Evolutionary conservation across 169 alveolate species (phyloP).

Genomic region (Plasmodium inui): DNA sequence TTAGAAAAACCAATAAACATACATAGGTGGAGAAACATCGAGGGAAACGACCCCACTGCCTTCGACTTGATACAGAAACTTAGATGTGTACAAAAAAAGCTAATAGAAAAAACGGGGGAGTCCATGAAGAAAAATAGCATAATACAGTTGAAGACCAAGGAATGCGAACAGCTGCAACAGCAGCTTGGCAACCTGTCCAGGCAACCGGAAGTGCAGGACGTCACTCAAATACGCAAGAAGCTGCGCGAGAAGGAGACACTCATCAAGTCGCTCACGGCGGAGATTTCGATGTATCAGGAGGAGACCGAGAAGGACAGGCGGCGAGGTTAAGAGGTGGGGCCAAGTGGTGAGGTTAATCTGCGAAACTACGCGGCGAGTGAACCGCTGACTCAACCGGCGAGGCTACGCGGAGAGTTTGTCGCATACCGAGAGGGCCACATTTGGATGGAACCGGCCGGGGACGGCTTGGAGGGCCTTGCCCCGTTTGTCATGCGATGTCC

Average conservation of each 20-base stretch:
- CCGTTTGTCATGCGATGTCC: neutral
- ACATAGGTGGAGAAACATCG: conserved; percentile 79
- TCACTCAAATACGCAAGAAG: conserved; percentile 30
- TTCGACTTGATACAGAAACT: conserved; percentile 66
- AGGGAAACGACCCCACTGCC: conserved; percentile 72
- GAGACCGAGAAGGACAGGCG: neutral
- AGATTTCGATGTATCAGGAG: conserved; percentile 74
- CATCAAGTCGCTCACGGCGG: conserved; percentile 60
- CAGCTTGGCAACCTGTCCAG: conserved; percentile 9
- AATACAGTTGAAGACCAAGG: conserved; percentile 32
- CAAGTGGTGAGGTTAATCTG: neutral
- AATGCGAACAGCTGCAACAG: conserved; percentile 57
- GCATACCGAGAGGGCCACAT: neutral
- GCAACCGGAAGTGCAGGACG: conserved; percentile 26
- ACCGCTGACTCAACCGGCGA: no score
- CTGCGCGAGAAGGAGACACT: conserved; percentile 55
- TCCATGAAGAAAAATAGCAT: conserved; percentile 41
- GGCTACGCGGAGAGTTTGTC: neutral
- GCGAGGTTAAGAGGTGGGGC: neutral
- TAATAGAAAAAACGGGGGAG: conserved; percentile 73
- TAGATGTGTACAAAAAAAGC: conserved; percentile 58
- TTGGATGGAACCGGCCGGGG: neutral
- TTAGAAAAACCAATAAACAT: conserved; percentile 95
- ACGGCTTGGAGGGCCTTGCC: neutral
- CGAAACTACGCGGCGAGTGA: no score